Conservation (phyloP, 2,329 filamentous ascomycete genomes). For the Sporothrix schenckii region DNA sequence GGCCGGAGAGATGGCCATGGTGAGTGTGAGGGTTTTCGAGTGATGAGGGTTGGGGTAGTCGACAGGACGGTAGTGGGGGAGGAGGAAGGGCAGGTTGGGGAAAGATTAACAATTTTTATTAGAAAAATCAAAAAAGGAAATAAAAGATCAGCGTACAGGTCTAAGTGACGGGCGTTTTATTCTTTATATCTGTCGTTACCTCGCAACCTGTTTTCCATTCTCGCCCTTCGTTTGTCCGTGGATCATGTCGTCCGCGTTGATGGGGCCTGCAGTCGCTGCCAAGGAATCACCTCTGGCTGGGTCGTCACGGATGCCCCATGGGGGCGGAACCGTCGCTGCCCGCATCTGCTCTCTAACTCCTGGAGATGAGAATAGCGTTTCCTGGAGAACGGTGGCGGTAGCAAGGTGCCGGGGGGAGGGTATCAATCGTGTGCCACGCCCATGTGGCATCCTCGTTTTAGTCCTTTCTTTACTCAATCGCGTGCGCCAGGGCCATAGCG, state of each 20-base stretch:
- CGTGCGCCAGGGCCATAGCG: neutral
- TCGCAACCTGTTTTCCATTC: neutral
- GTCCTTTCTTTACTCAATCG: neutral
- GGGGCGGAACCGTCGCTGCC: neutral
- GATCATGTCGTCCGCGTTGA: constrained; percentile 20
- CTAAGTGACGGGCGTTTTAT: neutral
- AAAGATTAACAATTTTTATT: neutral
- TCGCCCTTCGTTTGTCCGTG: neutral
- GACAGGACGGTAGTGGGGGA: neutral
- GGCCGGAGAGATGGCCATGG: constrained; percentile 20
- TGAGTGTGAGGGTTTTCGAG: neutral
- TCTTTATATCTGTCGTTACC: neutral
- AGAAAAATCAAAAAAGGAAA: neutral
- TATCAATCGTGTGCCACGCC: neutral
- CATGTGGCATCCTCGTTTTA: neutral
- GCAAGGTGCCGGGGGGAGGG: neutral
- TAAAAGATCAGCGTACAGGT: neutral
- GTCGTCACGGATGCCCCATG: neutral
- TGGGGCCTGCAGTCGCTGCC: neutral
- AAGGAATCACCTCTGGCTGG: neutral
- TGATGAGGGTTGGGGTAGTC: neutral
- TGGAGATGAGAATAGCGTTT: neutral
- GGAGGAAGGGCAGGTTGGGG: neutral
- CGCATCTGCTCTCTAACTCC: neutral
- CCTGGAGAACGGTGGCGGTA: constrained; percentile 5